phyloP scores from a whole-genome alignment of 176 grass and related monocot genomes.

The bread wheat (Triticum aestivum) region DNA sequence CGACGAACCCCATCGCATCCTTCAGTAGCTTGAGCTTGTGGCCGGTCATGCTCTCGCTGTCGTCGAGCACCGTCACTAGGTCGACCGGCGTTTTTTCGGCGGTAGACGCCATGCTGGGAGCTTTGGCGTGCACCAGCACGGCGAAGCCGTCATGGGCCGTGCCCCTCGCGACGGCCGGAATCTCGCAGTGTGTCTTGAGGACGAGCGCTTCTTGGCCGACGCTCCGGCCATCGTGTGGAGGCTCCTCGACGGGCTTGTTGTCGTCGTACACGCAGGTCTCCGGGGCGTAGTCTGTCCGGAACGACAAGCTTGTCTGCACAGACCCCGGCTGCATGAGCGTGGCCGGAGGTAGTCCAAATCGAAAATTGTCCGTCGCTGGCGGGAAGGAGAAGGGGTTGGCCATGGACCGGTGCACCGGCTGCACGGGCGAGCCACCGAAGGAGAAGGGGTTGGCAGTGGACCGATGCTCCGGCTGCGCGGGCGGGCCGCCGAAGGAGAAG shows the following conservation, averaged over 20 bases:
- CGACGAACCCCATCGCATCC: slow-evolving; percentile 73
- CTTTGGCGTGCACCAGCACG: slow-evolving; percentile 55
- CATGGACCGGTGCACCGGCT: too few species aligned
- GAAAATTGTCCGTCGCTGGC: too few species aligned
- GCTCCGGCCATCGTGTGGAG: neutral
- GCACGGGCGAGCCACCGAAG: too few species aligned
- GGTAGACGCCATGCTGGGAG: slow-evolving; percentile 11
- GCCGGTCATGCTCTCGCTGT: slow-evolving; percentile 71
- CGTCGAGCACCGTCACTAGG: slow-evolving; percentile 76
- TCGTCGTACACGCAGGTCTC: slow-evolving; percentile 33
- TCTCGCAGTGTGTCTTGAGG: slow-evolving; percentile 50
- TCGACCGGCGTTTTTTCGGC: slow-evolving; percentile 37
- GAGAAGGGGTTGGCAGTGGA: too few species aligned
- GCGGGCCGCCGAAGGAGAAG: too few species aligned
- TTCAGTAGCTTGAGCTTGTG: slow-evolving; percentile 63
- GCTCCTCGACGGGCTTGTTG: slow-evolving; percentile 27
- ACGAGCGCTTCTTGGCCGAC: neutral
- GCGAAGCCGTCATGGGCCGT: slow-evolving; percentile 34
- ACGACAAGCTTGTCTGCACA: neutral
- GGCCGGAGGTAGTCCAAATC: too few species aligned
- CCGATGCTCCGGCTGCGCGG: too few species aligned
- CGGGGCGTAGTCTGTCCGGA: neutral
- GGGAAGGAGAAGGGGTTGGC: too few species aligned
- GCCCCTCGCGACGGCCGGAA: slow-evolving; percentile 32
- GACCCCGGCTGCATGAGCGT: slow-evolving; percentile 3